phyloP scores from a whole-genome alignment of 192 early-diverging fungal genomes.

The Backusella sp. region DNA sequence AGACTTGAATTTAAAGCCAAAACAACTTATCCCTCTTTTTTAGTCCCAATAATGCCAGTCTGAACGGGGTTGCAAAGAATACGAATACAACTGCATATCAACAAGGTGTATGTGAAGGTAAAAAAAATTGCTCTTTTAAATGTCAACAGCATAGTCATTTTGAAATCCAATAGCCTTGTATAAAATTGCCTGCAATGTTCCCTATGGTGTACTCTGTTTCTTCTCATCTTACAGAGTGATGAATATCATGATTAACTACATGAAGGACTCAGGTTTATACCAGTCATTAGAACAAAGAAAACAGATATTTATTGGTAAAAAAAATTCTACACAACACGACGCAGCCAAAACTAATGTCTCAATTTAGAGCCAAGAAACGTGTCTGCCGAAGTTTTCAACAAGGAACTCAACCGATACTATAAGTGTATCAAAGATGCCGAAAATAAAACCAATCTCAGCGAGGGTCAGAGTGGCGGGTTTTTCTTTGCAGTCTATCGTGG shows the following conservation, averaged over 20 bases:
- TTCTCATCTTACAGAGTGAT: constrained; percentile 30
- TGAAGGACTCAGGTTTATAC: constrained; percentile 28
- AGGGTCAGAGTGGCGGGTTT: constrained; percentile 43
- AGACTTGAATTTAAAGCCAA: not conserved
- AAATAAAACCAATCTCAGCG: not conserved
- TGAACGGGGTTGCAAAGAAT: constrained; percentile 44
- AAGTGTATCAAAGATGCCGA: constrained; percentile 8
- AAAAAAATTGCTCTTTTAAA: not conserved
- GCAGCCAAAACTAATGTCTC: too few relatives aligned
- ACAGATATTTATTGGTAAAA: constrained; percentile 8
- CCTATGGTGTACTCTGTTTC: constrained; percentile 46
- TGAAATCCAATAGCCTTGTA: constrained; percentile 5
- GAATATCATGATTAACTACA: not conserved
- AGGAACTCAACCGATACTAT: not conserved
- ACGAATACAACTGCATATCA: constrained; percentile 43
- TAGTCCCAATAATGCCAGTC: constrained; percentile 31
- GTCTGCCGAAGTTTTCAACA: not conserved
- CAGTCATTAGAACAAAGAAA: constrained; percentile 11
- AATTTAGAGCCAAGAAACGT: not conserved
- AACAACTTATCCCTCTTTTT: not conserved
- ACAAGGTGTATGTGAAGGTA: constrained; percentile 51
- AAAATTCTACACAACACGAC: not conserved
- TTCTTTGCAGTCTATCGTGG: constrained; percentile 72
- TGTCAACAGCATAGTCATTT: too few relatives aligned
- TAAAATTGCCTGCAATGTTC: constrained; percentile 32